Evolutionary conservation across 2,329 filamentous ascomycete species (phyloP).

Genomic region (Diaporthe sp.): DNA sequence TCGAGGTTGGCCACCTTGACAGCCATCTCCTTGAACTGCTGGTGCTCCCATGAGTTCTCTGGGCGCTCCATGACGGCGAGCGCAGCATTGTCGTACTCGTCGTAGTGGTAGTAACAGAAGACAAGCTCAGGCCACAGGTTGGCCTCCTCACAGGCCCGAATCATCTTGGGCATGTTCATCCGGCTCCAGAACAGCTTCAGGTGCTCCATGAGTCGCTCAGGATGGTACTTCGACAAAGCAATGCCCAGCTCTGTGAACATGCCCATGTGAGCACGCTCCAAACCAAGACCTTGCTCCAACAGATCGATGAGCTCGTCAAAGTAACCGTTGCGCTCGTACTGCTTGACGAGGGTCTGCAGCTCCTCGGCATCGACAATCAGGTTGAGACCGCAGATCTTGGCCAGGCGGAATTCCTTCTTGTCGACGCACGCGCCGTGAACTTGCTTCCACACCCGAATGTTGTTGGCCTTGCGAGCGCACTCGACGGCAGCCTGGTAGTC

Average conservation of each 20-base stretch:
- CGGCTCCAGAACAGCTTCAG: constrained; percentile 98
- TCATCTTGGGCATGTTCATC: constrained; percentile 98
- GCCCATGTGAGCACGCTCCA: constrained; percentile 94
- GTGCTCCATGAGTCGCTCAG: constrained; percentile 97
- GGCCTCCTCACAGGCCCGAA: constrained; percentile 91
- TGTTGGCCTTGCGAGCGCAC: constrained; percentile 98
- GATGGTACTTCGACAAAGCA: constrained; percentile 93
- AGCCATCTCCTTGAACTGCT: constrained; percentile 99
- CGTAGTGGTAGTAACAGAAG: constrained; percentile 98
- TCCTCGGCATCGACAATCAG: constrained; percentile 98
- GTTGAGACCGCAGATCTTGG: constrained; percentile 98
- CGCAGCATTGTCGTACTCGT: constrained; percentile 97
- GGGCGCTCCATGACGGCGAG: constrained; percentile 98
- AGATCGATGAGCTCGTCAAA: constrained; percentile 97
- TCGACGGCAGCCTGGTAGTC: constrained; percentile 99
- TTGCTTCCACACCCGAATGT: constrained; percentile 99
- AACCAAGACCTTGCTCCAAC: constrained; percentile 92
- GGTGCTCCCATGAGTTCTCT: constrained; percentile 98
- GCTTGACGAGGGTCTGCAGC: constrained; percentile 90
- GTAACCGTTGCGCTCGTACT: constrained; percentile 97
- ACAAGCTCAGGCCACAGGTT: constrained; percentile 98
- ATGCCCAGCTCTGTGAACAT: constrained; percentile 97
- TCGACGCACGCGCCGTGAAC: constrained; percentile 95
- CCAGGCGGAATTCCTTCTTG: constrained; percentile 99
- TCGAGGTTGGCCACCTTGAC: constrained; percentile 98